Base-by-base conservation (phyloP, 768 basidiomycete species). In the Boletus rex-veris region DNA sequence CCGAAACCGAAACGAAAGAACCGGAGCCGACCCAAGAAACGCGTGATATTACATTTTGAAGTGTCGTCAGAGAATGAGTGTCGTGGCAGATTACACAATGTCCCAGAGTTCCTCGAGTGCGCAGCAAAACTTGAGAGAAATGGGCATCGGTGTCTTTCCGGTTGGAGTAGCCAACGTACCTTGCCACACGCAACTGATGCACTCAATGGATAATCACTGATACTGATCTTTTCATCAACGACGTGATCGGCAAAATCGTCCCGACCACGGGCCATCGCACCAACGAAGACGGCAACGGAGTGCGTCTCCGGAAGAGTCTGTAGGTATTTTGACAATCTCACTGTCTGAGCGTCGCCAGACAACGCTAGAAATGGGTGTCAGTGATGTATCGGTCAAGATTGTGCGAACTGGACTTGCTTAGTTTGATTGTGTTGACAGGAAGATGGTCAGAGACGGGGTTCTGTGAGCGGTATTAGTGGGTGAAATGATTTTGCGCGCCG, bases 151-250 rank as follows among this genome's bases (percentile, higher is more conserved):
- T 33, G 41, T 50, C 52, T 18, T 16, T 36, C 11, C 31, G 57
- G 31, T 28, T 42, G 42, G 21, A 48, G 37, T 16, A 21, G 24
- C 61, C 0, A 11, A 60, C 86, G 61, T 64, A 96, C 95, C 83
- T 98, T 98, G 56, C 96, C 96, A 65, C 96, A 98, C 18, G 96
- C 95, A 26, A 98, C 95, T 48, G 87, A 86, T 24, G 94, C 94
- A 64, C 92, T 95, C 45, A 97, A 74, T 3, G 92, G 82, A 73
- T 95, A 99, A 63, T 97, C 86, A 64, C 91, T 94, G 72, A 99
- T 92, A 58, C 91, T 85, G 63, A 98, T 93, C 75, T 99, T 99
- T 73, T 96, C 86, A 67, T 99, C 97, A 0, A 98, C 90, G 60
- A 90, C 76, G 21, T 82, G 88, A 72, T 99, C 97, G 14, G 97